Percentiles rank a stretch among this genome's conserved stretches.
These are phyloP conservation scores for Mollisia scopiformis DNA, from an alignment of 2,329 filamentous ascomycete species.

Conservation along the genomic window DNA sequence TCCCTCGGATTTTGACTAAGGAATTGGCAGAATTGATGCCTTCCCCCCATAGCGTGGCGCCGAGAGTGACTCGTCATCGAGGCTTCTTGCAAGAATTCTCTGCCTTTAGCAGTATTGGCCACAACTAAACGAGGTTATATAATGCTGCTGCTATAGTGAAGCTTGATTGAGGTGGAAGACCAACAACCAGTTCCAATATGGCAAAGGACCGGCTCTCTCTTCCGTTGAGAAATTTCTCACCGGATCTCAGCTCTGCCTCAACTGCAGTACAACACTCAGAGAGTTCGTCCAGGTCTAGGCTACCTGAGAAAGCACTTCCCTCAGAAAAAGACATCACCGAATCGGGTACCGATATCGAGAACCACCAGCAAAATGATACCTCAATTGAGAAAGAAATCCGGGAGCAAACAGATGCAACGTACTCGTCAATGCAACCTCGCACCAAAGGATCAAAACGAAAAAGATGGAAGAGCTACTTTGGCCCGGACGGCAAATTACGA, in stretches of 20 bases:
- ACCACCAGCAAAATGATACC: neutral
- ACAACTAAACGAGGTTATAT: neutral
- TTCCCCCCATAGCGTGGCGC: neutral
- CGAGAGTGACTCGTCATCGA: neutral
- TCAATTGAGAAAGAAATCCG: conserved; percentile 13
- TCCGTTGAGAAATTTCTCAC: neutral
- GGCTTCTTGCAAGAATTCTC: neutral
- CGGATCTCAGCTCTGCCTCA: conserved; percentile 3
- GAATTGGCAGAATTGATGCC: neutral
- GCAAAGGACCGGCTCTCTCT: neutral
- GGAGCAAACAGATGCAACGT: neutral
- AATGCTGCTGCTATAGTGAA: neutral
- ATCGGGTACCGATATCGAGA: neutral
- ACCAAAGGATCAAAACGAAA: conserved; percentile 11
- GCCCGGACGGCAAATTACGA: conserved; percentile 46
- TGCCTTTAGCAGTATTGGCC: neutral
- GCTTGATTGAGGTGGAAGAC: neutral
- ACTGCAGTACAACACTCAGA: neutral
- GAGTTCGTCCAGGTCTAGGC: neutral
- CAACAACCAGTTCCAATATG: neutral
- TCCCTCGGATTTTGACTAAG: neutral
- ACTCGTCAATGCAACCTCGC: neutral
- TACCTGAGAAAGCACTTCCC: neutral
- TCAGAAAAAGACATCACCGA: neutral
- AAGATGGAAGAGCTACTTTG: conserved; percentile 25